Conservation (phyloP, 2,329 filamentous ascomycete genomes). For the Trichoderma guizhouense region DNA sequence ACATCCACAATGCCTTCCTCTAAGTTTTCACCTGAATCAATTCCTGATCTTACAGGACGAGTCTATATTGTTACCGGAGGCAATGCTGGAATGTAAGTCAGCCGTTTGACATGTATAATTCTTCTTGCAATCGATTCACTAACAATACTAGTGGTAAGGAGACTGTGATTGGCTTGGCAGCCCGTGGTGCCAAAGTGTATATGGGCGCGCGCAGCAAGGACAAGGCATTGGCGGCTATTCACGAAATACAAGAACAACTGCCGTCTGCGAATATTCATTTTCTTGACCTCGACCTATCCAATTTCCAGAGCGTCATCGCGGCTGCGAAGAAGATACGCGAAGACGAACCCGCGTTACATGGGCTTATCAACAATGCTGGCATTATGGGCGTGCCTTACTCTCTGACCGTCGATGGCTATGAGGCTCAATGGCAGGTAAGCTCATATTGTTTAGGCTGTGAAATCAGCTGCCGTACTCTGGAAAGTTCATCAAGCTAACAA, state of each 20-base stretch:
- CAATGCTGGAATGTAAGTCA: constrained; percentile 43
- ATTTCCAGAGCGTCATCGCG: constrained; percentile 35
- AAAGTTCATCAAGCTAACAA: background rate
- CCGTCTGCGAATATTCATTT: constrained; percentile 33
- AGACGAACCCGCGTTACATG: constrained; percentile 31
- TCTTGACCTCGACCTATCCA: constrained; percentile 35
- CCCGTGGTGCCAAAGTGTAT: constrained; percentile 40
- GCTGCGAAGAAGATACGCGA: constrained; percentile 32
- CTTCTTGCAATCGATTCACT: background rate
- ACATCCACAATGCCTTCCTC: constrained; percentile 18
- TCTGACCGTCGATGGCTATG: constrained; percentile 35
- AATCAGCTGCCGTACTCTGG: background rate
- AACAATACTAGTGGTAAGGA: constrained; percentile 29
- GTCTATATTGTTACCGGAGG: constrained; percentile 45
- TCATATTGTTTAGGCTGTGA: background rate
- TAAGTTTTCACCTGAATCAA: constrained; percentile 37
- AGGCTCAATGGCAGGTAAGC: constrained; percentile 34
- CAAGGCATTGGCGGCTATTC: constrained; percentile 33
- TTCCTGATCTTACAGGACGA: constrained; percentile 42
- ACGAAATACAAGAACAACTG: constrained; percentile 31
- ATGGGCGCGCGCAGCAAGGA: constrained; percentile 35
- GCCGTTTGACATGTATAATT: background rate
- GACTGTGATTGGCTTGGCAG: constrained; percentile 36
- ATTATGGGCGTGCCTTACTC: constrained; percentile 35
- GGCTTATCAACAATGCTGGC: constrained; percentile 41